Base-by-base conservation (phyloP, 1,284 basidiomycete species). In the Agroathelia rolfsii region DNA sequence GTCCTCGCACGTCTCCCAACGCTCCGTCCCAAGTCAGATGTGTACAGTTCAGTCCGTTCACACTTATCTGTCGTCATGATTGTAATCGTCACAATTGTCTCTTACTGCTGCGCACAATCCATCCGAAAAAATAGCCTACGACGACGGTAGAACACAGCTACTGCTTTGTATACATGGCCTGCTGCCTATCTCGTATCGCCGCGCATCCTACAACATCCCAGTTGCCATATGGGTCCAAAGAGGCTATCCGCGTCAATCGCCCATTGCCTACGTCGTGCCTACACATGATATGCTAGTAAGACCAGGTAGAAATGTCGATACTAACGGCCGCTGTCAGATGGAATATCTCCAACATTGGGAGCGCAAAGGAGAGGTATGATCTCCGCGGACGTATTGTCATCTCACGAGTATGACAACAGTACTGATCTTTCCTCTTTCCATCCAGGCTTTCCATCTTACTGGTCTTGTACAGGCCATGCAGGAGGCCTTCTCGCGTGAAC, bases 241-340 rank as follows among this genome's bases (percentile, higher is more conserved):
- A 39, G 80, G 86, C 26, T 94, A 88, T 50, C 90, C 90, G 3
- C 65, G 69, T 26, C 62, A 67, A 19, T 76, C 90, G 2, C 95
- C 95, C 6, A 73, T 98, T 47, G 70, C 72, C n/a, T 97, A 89
- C 58, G 93, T 99, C 41, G 81, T 88, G 8, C 94, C 95, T n/a
- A 96, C 90, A 1, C 70, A 64, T 31, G 81, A 87, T 45, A 93
- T 98, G 84, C 77, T 92, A 37, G 75, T 99, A 43, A 76, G 80
- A 41, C 70, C 84, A 16, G 74, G 82, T 9, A 69, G 66, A 30
- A 66, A 75, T 46, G 69, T 97, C 41, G 90, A 96, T 47, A 74
- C 82, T 29, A 88, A 85, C 49, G 95, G 95, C 6, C 66, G 69
- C 43, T 87, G 74, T 46, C 57, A 55, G 24, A 62, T 74, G 27